These are phyloP conservation scores for Phytophthora litchii DNA, from an alignment of 352 stramenopile genomes.

Conservation along the genomic window DNA sequence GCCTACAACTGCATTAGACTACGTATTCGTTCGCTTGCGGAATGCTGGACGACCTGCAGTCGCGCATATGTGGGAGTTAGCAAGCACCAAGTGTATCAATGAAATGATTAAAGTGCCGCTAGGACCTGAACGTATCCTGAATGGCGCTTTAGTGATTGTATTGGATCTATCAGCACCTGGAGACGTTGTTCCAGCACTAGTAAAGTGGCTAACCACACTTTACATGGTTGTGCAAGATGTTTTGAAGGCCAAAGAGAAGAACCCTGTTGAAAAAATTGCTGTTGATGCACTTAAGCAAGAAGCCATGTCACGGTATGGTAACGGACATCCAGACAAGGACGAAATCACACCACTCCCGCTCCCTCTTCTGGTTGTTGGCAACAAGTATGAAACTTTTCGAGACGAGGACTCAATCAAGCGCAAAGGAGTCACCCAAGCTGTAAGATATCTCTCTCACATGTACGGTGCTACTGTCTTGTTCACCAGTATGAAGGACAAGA, in stretches of 20 bases:
- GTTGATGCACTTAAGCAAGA: conserved; percentile 60
- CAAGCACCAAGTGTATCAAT: conserved; percentile 71
- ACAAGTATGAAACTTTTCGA: conserved; percentile 91
- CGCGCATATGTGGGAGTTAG: conserved; percentile 93
- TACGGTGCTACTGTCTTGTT: conserved; percentile 89
- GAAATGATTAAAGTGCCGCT: conserved; percentile 90
- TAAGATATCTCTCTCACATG: conserved; percentile 87
- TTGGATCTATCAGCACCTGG: conserved; percentile 84
- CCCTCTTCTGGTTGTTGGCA: conserved; percentile 84
- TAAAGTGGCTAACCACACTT: conserved; percentile 79
- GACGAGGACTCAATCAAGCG: conserved; percentile 87
- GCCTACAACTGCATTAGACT: conserved; percentile 92
- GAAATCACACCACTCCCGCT: conserved; percentile 76
- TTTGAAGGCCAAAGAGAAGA: conserved; percentile 71
- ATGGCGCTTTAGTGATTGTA: conserved; percentile 77
- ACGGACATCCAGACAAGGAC: conserved; percentile 71
- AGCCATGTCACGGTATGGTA: conserved; percentile 59
- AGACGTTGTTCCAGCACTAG: conserved; percentile 76
- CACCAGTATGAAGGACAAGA: conserved; percentile 89
- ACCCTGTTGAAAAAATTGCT: conserved; percentile 61
- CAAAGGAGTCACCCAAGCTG: conserved; percentile 82
- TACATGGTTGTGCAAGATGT: conserved; percentile 60
- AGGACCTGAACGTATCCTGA: conserved; percentile 73
- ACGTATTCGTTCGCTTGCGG: conserved; percentile 87
- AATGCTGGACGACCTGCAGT: conserved; percentile 52